Evolutionary conservation across 495 filamentous ascomycete species (phyloP).

Genomic region (Aspergillus sparsus): DNA sequence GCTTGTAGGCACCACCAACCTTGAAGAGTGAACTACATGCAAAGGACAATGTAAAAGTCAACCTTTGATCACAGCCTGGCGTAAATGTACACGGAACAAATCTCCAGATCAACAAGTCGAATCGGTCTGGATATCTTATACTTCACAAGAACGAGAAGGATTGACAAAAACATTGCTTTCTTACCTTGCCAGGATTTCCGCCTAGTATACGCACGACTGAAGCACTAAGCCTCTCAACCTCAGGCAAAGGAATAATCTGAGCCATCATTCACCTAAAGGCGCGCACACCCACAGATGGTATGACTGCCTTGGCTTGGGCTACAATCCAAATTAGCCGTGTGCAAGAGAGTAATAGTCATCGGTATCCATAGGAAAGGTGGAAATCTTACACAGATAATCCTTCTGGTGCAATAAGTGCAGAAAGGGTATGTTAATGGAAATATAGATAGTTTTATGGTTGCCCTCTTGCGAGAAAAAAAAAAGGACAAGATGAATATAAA

Average conservation of each 20-base stretch:
- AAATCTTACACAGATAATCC: background rate
- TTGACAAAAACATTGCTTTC: conserved; percentile 4
- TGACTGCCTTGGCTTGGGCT: too few species aligned
- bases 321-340: background rate
- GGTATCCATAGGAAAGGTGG: too few species aligned
- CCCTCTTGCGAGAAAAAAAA: too few species aligned
- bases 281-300: too few species aligned
- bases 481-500: too few species aligned
- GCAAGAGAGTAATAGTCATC: background rate
- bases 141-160: too few species aligned
- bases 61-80: too few species aligned
- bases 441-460: too few species aligned
- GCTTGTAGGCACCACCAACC: conserved; percentile 30
- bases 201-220: conserved; percentile 73
- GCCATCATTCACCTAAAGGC: conserved; percentile 37
- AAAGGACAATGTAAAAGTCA: background rate
- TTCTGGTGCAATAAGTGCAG: background rate
- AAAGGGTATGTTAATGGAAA: too few species aligned
- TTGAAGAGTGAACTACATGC: conserved; percentile 53
- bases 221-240: conserved; percentile 65
- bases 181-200: conserved; percentile 77
- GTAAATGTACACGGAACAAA: too few species aligned
- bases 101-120: too few species aligned
- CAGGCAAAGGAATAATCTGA: conserved; percentile 55
- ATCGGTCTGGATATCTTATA: too few species aligned